Evolutionary conservation across 2,329 filamentous ascomycete species (phyloP), one percentile per base, ranked within the genome.

Genomic region (Penicillium sp.): DNA sequence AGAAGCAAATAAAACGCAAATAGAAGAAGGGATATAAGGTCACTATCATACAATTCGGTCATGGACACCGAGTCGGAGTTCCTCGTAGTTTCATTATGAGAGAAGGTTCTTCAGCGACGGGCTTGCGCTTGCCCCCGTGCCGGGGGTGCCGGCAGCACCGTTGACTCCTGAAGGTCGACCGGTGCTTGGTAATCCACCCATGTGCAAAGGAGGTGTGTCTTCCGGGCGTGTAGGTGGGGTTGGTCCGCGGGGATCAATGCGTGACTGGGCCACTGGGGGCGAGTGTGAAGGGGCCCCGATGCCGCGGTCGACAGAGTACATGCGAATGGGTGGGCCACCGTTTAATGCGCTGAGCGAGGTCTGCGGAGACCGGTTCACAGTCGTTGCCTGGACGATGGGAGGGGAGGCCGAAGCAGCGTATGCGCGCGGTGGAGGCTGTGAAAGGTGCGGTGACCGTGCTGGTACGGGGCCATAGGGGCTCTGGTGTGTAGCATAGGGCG

Each of bases 51-150:
- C 57, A 64, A 48, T 40, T 45, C 46, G 40, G 34, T 21, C 34
- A 39, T 38, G 44, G 45, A 48, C 40, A 31, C 40, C 16, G 39
- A 49, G 18, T 45, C n/a, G 27, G 41, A 38, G 24, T n/a, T 42
- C 48, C 39, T 45, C 39, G 21, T 44, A 45, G 32, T 38, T 24
- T 46, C 22, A 45, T 75, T 73, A 90, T 45, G 84, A 88, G 50
- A 92, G 79, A 45, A 92, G 72, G 65, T 92, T 92, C 63, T 86
- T 84, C 57, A 92, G 71, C 9, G 88, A 91, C 10, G 89, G 88
- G 66, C 86, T 92, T 14, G 88, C 88, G 65, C 89, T 92, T 4
- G 88, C 88, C n/a, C 88, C 88, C 47, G 73, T 72, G 31, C 66
- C 67, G 2, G 60, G 56, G 16, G 66, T 64, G n/a, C 65, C 67